A percentile compares a stretch with the other conserved stretches of the same genome.
Conservation (phyloP, 2,329 filamentous ascomycete species). For the Alternaria sp. region DNA sequence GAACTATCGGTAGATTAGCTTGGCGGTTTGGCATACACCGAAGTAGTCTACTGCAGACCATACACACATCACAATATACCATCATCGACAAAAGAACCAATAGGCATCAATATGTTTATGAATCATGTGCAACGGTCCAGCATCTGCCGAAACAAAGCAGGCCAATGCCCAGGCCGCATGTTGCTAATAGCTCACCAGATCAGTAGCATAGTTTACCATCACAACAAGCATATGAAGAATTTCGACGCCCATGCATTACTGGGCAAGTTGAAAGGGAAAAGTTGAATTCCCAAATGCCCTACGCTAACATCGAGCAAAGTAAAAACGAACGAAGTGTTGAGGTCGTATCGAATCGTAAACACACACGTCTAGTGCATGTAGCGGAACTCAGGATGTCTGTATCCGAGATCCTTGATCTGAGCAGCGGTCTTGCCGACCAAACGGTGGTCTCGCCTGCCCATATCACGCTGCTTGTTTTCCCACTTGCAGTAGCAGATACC, state of each 20-base stretch:
- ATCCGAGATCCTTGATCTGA: constrained; percentile 58
- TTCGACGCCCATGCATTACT: background rate
- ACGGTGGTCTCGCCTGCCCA: constrained; percentile 57
- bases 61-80: background rate
- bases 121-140: background rate
- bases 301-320: constrained; percentile 4
- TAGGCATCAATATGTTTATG: background rate
- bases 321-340: constrained; percentile 15
- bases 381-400: constrained; percentile 62
- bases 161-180: background rate
- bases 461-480: constrained; percentile 59
- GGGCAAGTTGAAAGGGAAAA: background rate
- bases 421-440: constrained; percentile 58
- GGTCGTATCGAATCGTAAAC: background rate
- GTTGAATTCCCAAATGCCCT: constrained; percentile 4
- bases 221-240: background rate
- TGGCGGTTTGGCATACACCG: background rate
- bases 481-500: constrained; percentile 61
- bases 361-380: constrained; percentile 56
- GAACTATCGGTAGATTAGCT: background rate
- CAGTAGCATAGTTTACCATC: background rate
- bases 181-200: background rate
- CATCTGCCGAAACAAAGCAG: background rate
- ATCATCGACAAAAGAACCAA: background rate
- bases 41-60: background rate